Conservation (phyloP, 208 protist genomes). For the Trypanosoma scelopori region DNA sequence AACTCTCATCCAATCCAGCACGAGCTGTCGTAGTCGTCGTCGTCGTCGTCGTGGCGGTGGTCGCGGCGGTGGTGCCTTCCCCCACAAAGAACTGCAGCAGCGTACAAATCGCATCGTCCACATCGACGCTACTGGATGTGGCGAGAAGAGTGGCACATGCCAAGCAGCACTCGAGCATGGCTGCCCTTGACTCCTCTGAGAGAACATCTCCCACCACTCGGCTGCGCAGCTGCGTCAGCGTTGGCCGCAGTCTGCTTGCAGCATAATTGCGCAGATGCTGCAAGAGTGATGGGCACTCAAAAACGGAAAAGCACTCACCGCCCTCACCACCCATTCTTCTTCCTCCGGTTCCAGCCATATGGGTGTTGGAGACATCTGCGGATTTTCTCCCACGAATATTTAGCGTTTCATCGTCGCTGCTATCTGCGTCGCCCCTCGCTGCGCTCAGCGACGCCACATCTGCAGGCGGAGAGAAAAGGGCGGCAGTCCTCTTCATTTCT, state of each 20-base stretch:
- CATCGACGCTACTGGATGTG: constrained; percentile 8
- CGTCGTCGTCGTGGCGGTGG: too few species aligned
- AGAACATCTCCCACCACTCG: background rate
- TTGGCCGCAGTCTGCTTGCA: constrained; percentile 6
- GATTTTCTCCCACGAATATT: background rate
- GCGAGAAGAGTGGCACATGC: constrained; percentile 17
- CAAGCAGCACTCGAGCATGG: constrained; percentile 28
- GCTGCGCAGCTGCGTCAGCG: constrained; percentile 5
- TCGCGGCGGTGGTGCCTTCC: too few species aligned
- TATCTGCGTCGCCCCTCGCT: background rate
- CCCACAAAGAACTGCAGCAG: constrained; percentile 40
- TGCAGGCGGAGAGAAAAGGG: background rate
- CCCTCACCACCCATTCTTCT: too few species aligned
- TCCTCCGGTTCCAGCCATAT: background rate
- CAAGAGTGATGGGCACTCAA: constrained; percentile 22
- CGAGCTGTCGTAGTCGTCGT: background rate
- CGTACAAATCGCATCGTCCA: background rate
- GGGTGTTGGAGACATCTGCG: too few species aligned
- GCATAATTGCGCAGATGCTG: constrained; percentile 27
- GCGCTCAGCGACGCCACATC: background rate
- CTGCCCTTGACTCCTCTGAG: constrained; percentile 9
- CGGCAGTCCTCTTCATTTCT: background rate
- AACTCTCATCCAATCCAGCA: constrained; percentile 16
- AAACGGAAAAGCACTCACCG: constrained; percentile 21
- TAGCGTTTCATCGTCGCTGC: constrained; percentile 2